Base-by-base conservation (phyloP, 2,329 filamentous ascomycete genomes). In the Scytalidium sp. region DNA sequence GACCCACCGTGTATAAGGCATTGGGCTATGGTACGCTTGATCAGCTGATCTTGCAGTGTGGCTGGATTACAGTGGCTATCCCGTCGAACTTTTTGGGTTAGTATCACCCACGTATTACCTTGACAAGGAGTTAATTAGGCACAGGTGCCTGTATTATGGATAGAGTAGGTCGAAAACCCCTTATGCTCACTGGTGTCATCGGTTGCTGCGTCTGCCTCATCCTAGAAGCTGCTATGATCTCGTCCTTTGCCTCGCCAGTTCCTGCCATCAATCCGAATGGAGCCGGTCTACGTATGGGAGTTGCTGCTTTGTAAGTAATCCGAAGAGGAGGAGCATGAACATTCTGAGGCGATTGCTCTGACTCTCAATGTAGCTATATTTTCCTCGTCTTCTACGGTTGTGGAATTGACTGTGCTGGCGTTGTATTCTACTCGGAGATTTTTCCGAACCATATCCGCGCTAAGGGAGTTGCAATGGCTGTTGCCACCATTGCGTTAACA, bases 401-500 rank as follows among this genome's bases (percentile, higher is more conserved):
- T 19, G 42, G 27, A 23, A 40, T 45, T 17, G 49, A 50, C 27
- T 27, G 39, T 19, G 43, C 32, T 13, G 25, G 13, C 13, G 42
- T 29, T 19, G 44, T 22, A 25, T 50, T 43, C 22, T n/a, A 47
- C 7, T 25, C 20, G 3, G 49, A 50, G 29, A 46, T 50, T 7
- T 50, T 27, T 19, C 49, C 49, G 9, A 36, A 23, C 21, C 49
- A 50, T 40, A 19, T 50, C 11, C 49, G 49, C n/a, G 36, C 49
- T 3, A 41, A 50, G 32, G 49, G 49, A 10, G 21, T 47, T 13
- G 23, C 39, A 5, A n/a, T 50, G 13, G 44, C 17, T 7, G 32
- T 50, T 21, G 45, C 49, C 10, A 27, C 19, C 6, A 42, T 27
- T 39, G 3, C 3, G 19, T 15, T 20, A 9, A 20, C 21, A 5